Base-by-base conservation (phyloP, 305 asterid genomes). In the Rubia peregrina region DNA sequence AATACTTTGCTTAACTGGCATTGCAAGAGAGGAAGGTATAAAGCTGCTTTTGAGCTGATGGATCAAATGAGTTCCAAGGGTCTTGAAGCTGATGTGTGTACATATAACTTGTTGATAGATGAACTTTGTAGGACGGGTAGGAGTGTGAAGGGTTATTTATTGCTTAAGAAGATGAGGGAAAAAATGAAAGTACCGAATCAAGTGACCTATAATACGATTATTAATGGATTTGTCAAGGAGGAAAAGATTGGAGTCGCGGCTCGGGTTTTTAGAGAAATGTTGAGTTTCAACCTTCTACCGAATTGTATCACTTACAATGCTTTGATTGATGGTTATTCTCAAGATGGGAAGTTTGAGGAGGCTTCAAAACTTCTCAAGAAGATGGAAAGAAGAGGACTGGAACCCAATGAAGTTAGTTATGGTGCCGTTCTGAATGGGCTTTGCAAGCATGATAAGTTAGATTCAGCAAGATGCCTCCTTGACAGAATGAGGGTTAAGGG, bases 401-500 rank as follows among this genome's bases (percentile, higher is more conserved):
- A n/a, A 46, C 90, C 96, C 12, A 81, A 80, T 81, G 94, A 87
- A 78, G 85, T 88, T 73, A 89, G 88, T 62, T 90, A 86, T 67
- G 98, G 97, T 65, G 72, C 89, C 70, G 81, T 92, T 71, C 75
- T 92, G 85, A 84, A 92, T 68, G 98, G 97, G 48, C 83, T 89
- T 38, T 90, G 93, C 82, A 86, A 85, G 83, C 76, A 79, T 70
- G 90, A 83, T 2, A 83, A 81, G 78, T 71, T 92, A 69, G 90
- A 78, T 85, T 85, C 80, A 24, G 94, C 95, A 21, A 80, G 80
- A 74, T 65, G 71, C 60, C 79, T 90, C 38, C 72, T 92, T 72
- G 81, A 80, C 33, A 82, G 78, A 85, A 82, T 90, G 75, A 86
- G 82, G 82, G 60, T 76, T 66, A 82, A 68, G 65, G 87, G 86